Evolutionary conservation across 768 basidiomycete species (phyloP).

Genomic region (Leucocoprinus birnbaumii): DNA sequence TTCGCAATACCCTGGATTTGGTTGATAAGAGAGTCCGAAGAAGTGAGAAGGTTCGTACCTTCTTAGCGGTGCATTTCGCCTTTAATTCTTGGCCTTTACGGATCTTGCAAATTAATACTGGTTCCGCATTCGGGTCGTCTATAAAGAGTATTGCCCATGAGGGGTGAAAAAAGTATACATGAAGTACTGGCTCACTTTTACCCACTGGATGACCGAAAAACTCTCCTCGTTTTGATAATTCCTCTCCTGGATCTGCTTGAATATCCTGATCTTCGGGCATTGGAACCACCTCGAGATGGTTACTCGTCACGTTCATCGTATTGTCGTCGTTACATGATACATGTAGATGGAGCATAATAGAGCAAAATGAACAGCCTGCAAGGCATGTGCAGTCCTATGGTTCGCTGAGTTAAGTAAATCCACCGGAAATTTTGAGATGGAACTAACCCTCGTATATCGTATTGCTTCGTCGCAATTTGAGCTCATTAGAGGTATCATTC

Average conservation of each 20-base stretch:
- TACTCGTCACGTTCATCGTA: constrained; percentile 85
- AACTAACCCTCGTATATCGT: constrained; percentile 66
- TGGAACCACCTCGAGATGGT: constrained; percentile 69
- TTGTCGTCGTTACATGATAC: constrained; percentile 69
- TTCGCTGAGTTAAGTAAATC: not conserved
- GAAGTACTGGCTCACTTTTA: constrained; percentile 51
- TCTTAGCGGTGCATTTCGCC: constrained; percentile 85
- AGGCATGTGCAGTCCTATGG: constrained; percentile 91
- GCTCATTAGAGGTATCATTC: constrained; percentile 89
- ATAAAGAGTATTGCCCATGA: not conserved
- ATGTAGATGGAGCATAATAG: constrained; percentile 77
- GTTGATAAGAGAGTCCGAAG: not conserved
- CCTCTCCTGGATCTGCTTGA: constrained; percentile 54
- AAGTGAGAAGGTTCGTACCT: constrained; percentile 47
- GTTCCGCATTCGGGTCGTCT: constrained; percentile 62
- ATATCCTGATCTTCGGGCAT: constrained; percentile 29
- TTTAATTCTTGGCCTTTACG: constrained; percentile 92
- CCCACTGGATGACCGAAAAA: constrained; percentile 83
- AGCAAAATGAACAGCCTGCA: constrained; percentile 81
- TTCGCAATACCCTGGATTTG: constrained; percentile 84
- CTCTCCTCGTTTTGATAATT: constrained; percentile 69
- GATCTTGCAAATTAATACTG: constrained; percentile 87
- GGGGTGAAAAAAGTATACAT: constrained; percentile 8
- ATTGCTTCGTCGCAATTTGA: constrained; percentile 88
- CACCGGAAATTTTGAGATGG: constrained; percentile 7